Conservation (phyloP, 306 rosid species). For the barrel medic (Medicago truncatula) region MtrunA17r5.0-ANR NC_053049.1:35156001-35156500, state of each 20-base stretch:
- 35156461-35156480: slow-evolving; percentile 72
- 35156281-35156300: slow-evolving; percentile 71
- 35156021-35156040: slow-evolving; percentile 29
- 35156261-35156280: slow-evolving; percentile 84
- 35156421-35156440: slow-evolving; percentile 66
- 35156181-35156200: slow-evolving; percentile 47
- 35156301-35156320: slow-evolving; percentile 22
- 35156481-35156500: slow-evolving; percentile 54
- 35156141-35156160: slow-evolving; percentile 80
- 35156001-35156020: slow-evolving; percentile 30
- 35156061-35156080: slow-evolving; percentile 21
- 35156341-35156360: slow-evolving; percentile 10
- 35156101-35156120: slow-evolving; percentile 84
- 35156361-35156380: slow-evolving; percentile 13
- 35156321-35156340: not conserved
- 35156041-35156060: slow-evolving; percentile 17
- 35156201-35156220: slow-evolving; percentile 44
- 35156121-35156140: slow-evolving; percentile 67
- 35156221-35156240: slow-evolving; percentile 70
- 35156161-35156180: slow-evolving; percentile 58
- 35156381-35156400: slow-evolving; percentile 5
- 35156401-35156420: not conserved
- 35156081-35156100: slow-evolving; percentile 53
- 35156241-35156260: slow-evolving; percentile 77
- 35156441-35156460: slow-evolving; percentile 52